Conservation (phyloP, 805 yeast genomes). For the Hyphopichia homilentoma region DNA sequence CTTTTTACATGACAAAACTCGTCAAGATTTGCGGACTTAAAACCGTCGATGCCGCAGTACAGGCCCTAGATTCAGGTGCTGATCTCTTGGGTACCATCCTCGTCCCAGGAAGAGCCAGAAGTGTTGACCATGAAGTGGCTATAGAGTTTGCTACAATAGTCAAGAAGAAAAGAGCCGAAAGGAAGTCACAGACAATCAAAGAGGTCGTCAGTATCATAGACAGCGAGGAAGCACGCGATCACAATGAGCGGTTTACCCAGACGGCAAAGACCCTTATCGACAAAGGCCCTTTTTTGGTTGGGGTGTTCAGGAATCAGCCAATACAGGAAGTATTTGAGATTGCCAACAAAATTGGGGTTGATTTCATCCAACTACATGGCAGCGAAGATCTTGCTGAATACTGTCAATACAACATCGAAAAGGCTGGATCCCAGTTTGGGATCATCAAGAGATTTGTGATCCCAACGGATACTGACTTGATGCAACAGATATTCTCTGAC, state of each 20-base stretch:
- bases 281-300: conserved; percentile 72
- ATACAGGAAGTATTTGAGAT: conserved; percentile 53
- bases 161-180: conserved; percentile 14
- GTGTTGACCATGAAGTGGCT: conserved; percentile 43
- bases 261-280: conserved; percentile 18
- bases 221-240: conserved; percentile 7
- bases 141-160: conserved; percentile 24
- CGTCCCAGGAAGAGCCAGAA: conserved; percentile 78
- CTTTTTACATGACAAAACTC: conserved; percentile 25
- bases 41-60: conserved; percentile 61
- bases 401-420: conserved; percentile 36
- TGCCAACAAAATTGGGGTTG: conserved; percentile 49
- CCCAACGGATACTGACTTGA: conserved; percentile 48
- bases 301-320: conserved; percentile 85
- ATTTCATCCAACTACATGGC: conserved; percentile 89
- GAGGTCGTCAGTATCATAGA: conserved; percentile 13
- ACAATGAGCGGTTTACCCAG: conserved; percentile 28
- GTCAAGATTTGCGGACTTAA: conserved; percentile 86
- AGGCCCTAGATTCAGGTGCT: conserved; percentile 70
- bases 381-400: conserved; percentile 48
- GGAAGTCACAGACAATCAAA: conserved; percentile 15
- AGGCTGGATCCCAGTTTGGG: conserved; percentile 41
- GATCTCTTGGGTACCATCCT: conserved; percentile 78
- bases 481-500: conserved; percentile 15
- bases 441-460: conserved; percentile 67